These are phyloP conservation scores for Phytophthora citrophthora DNA, from an alignment of 352 stramenopile species.

Conservation along the genomic window DNA sequence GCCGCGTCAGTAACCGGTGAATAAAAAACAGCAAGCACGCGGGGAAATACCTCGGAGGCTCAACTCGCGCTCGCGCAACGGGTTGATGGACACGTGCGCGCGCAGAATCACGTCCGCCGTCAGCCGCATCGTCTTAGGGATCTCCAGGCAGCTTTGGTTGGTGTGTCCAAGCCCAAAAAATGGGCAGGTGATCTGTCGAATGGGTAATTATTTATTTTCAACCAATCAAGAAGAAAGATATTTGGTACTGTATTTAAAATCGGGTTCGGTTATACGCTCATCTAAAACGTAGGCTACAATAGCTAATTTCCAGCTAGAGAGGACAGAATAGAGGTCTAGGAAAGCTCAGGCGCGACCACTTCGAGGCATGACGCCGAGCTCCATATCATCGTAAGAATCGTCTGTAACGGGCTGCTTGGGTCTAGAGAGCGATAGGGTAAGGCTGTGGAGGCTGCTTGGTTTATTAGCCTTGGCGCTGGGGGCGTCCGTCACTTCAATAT, in stretches of 20 bases:
- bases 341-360: constrained; percentile 42
- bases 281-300: constrained; percentile 30
- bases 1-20: constrained; percentile 40
- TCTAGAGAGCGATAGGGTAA: constrained; percentile 54
- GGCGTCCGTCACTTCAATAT: constrained; percentile 31
- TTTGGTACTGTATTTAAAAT: too few species aligned
- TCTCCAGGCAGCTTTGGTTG: constrained; percentile 23
- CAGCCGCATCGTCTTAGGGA: constrained; percentile 70
- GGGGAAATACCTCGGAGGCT: constrained; percentile 84
- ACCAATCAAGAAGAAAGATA: neutral
- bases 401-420: constrained; percentile 51
- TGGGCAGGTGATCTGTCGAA: too few species aligned
- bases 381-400: constrained; percentile 70
- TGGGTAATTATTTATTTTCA: constrained; percentile 4
- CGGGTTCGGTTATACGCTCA: constrained; percentile 5
- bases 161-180: constrained; percentile 4
- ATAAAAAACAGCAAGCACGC: constrained; percentile 2
- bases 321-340: constrained; percentile 9
- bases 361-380: constrained; percentile 60
- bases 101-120: constrained; percentile 90
- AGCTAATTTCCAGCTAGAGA: too few species aligned
- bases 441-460: constrained; percentile 37
- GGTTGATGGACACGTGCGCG: constrained; percentile 91
- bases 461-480: constrained; percentile 31
- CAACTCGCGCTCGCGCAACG: constrained; percentile 92